Evolutionary conservation across 768 basidiomycete species (phyloP).

Genomic region (Auricularia heimuer): DNA sequence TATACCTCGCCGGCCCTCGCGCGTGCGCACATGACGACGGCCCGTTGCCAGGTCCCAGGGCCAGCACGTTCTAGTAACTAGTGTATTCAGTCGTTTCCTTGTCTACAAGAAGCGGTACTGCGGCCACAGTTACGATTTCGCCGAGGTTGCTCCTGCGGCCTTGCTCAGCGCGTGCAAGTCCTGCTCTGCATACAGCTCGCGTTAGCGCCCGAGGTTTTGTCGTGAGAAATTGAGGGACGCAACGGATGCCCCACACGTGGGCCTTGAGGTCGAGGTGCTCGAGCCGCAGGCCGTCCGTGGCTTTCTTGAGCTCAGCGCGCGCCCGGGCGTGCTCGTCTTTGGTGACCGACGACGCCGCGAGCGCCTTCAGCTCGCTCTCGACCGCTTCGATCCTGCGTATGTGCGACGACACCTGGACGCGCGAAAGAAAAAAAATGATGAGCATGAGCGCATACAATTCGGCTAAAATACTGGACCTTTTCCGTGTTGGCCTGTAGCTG

Average conservation of each 20-base stretch:
- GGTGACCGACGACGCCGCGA: conserved; percentile 51
- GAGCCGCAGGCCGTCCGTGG: conserved; percentile 75
- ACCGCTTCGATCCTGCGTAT: conserved; percentile 76
- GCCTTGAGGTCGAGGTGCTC: conserved; percentile 74
- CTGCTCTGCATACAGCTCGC: conserved; percentile 45
- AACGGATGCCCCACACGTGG: conserved; percentile 83
- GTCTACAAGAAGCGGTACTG: background rate
- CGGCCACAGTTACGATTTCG: background rate
- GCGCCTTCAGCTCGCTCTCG: conserved; percentile 77
- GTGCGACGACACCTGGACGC: conserved; percentile 63
- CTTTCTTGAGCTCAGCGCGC: conserved; percentile 75
- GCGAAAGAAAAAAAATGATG: background rate
- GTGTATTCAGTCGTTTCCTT: background rate
- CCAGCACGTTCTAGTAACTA: background rate
- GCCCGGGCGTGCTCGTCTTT: conserved; percentile 76
- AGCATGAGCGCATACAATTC: background rate
- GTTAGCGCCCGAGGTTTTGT: background rate
- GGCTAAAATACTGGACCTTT: conserved; percentile 38
- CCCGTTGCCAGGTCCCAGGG: background rate
- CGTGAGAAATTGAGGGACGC: conserved; percentile 24
- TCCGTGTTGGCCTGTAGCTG: conserved; percentile 77
- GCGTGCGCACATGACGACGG: conserved; percentile 6
- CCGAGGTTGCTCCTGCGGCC: conserved; percentile 17
- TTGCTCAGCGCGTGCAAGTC: conserved; percentile 66
- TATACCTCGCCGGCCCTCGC: background rate